Conservation (phyloP, 345 rosid species). For the Syzygium aromaticum region DNA sequence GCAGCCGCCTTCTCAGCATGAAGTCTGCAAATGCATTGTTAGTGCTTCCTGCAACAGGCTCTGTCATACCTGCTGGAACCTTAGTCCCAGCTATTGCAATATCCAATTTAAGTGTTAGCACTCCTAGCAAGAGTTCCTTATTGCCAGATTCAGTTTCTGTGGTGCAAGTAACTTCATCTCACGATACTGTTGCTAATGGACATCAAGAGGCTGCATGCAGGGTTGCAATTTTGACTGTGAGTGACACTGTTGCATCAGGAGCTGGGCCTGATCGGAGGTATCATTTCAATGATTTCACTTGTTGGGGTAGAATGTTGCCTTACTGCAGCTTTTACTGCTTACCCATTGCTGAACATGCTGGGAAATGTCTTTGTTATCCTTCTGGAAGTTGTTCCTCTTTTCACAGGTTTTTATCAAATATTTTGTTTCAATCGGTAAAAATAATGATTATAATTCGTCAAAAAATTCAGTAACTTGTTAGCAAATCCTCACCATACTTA, state of each 20-base stretch:
- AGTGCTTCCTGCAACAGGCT: constrained; percentile 68
- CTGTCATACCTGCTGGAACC: constrained; percentile 61
- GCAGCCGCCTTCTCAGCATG: constrained; percentile 92
- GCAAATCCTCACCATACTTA: not conserved
- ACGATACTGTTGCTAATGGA: constrained; percentile 13
- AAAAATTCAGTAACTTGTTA: not conserved
- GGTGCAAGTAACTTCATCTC: constrained; percentile 18
- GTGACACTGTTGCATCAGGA: constrained; percentile 86
- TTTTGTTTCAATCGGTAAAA: not conserved
- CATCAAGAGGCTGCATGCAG: constrained; percentile 25
- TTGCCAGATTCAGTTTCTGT: constrained; percentile 23
- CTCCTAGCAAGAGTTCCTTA: constrained; percentile 9
- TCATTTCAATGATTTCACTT: not conserved
- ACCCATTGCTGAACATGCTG: not conserved
- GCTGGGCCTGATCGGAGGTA: constrained; percentile 94
- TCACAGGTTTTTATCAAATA: not conserved
- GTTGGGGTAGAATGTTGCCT: not conserved
- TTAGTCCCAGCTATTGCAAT: constrained; percentile 60
- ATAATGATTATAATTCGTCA: not conserved
- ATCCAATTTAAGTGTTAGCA: constrained; percentile 38
- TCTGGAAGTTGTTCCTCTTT: not conserved
- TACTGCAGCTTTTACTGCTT: not conserved
- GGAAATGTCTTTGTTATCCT: not conserved
- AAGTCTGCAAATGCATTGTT: constrained; percentile 84
- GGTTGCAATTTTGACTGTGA: constrained; percentile 81